Evolutionary conservation across 176 grass and related monocot species (phyloP), one percentile per base, ranked within the genome.

Genomic region (Bonia amplexicaulis): DNA sequence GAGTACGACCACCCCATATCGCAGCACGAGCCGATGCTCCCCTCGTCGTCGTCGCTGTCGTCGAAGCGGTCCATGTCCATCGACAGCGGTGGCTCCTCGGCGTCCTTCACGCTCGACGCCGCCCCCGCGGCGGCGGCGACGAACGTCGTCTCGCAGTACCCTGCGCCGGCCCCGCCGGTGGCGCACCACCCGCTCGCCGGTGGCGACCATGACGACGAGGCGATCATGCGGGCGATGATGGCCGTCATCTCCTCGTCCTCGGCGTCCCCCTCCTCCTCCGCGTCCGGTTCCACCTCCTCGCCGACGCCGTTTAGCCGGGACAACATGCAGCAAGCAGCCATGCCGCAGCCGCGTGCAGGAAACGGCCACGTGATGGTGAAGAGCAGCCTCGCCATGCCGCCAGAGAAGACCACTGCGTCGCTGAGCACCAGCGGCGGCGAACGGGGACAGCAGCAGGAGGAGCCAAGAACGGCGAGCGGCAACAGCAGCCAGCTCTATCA

Each of bases 221-320:
- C 74, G 3, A 88, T 99, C 74, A 86, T 86, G 78, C 80, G 73
- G 40, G 96, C 96, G 7, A 99, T 99, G 96, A 87, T 99, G 87
- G 88, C 86, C 17, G 88, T 99, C 72, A 84, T 99, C 71, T 93
- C 93, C 46, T 93, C 91, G 10, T 46, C 52, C 76, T 93, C 93
- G 27, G 85, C 91, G 2, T 88, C 91, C 13, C 91, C 91, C 3
- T 83, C 91, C 61, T 90, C 93, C 26, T 95, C 93, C 9, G 82
- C 90, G 31, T 85, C 84, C 27, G 48, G 68, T 22, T 42, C 58
- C 20, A 12, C 37, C 44, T 87, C 69, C 13, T 83, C 80, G 69
- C 75, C 80, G 33, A 33, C 70, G 29, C 66, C 46, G 2, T 79
- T 76, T 4, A 5, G 45, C 66, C 57, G 20, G 22, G 59, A 55